Evolutionary conservation across 2,329 filamentous ascomycete species (phyloP).

Genomic region (Immersiporthe knoxdaviesiana): DNA sequence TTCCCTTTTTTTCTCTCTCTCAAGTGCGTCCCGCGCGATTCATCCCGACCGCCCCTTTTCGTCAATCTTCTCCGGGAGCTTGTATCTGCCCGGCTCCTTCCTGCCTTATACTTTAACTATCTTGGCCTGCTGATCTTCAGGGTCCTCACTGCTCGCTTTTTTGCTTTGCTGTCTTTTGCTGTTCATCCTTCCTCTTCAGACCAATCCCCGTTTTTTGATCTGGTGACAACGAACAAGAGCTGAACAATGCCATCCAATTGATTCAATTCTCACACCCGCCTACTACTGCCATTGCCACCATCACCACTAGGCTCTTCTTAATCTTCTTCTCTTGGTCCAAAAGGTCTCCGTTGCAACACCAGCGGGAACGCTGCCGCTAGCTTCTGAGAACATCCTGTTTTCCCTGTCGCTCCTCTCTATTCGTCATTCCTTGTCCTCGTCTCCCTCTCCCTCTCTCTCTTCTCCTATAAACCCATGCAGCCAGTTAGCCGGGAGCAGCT

Average conservation of each 20-base stretch:
- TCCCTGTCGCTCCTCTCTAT: background rate
- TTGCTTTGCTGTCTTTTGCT: background rate
- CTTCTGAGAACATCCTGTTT: background rate
- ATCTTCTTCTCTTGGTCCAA: background rate
- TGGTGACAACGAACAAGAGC: background rate
- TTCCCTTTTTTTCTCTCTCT: background rate
- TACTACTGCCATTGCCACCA: too few species aligned
- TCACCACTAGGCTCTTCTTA: background rate
- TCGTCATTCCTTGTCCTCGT: background rate
- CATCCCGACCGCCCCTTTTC: background rate
- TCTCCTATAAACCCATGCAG: background rate
- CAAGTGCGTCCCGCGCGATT: too few species aligned
- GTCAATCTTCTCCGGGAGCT: background rate
- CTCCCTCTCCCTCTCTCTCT: background rate
- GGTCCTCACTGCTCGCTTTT: background rate
- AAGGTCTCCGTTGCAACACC: background rate
- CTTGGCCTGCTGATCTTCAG: background rate
- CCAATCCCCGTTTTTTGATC: background rate
- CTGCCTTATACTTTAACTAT: too few species aligned
- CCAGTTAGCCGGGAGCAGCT: slow-evolving; percentile 14
- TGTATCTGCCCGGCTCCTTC: background rate
- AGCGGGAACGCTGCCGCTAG: background rate
- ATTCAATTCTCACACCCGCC: background rate
- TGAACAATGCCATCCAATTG: background rate
- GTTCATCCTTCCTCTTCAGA: background rate